Base-by-base conservation (phyloP, 1,139 yeast species). In the Nakaseomyces kungkrabaensis region DNA sequence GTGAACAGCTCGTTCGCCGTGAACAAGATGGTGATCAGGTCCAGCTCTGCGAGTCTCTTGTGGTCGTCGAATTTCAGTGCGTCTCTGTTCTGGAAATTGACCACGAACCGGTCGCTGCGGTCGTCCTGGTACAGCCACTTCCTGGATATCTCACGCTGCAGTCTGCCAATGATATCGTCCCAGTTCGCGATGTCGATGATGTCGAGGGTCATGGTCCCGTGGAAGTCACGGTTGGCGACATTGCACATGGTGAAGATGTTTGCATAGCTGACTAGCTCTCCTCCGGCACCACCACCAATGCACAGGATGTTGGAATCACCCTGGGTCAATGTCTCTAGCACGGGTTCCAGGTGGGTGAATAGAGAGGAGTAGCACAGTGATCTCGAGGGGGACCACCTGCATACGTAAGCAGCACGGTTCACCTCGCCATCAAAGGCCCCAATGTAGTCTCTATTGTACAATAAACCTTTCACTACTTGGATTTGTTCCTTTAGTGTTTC, bases 261-360 rank as follows among this genome's bases (percentile, higher is more conserved):
- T 0, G 79, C 80, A 43, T 86, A 61, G 0, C 86, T 95, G 17
- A 82, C 82, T 25, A 87, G 68, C 62, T 88, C 96, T 1, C 90
- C 86, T 2, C 90, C 85, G 0, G 96, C 96, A 25, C 96, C 96
- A 22, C 95, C 96, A 11, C 96, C 96, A 43, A 88, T 74, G 58
- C 84, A 78, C 38, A 87, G 64, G 0, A 81, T 77, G 8, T 73
- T 69, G 25, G 52, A 52, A 24, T 56, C 57, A 13, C 44, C 47
- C 13, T 48, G 44, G 9, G 37, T 24, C 31, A 43, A 17, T 3
- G 37, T 37, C 36, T 51, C 45, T 34, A 51, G 51, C 17, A 79
- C 60, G 8, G 75, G 52, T 3, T 69, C 66, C 29, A 66, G 66
- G 17, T 76, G 69, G 3, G 79, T 71, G 60, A 86, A 81, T 32